Conservation (phyloP, 345 rosid genomes). For the Isatis tinctoria region DNA sequence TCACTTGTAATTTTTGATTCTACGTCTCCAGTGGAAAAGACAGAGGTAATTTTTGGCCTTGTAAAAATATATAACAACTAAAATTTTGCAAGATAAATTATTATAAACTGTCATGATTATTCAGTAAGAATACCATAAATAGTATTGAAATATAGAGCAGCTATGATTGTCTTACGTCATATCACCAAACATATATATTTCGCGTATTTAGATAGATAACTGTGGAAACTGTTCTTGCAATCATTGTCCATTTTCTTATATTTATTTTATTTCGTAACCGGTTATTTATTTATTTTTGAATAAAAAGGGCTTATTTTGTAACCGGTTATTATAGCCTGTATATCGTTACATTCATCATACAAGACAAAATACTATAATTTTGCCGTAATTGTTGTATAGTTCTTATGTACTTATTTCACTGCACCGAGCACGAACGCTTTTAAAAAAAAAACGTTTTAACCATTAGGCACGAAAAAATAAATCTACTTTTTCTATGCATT, state of each 20-base stretch:
- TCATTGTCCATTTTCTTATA: neutral
- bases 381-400: neutral
- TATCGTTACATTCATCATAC: neutral
- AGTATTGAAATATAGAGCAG: neutral
- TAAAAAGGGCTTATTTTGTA: too few species aligned
- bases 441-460: neutral
- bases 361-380: neutral
- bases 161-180: conserved; percentile 11
- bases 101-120: neutral
- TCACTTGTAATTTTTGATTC: too few species aligned
- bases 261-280: neutral
- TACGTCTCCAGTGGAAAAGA: too few species aligned
- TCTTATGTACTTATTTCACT: conserved; percentile 1
- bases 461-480: neutral
- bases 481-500: neutral
- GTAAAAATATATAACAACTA: too few species aligned
- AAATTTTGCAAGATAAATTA: neutral
- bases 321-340: neutral
- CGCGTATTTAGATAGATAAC: conserved; percentile 4
- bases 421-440: conserved; percentile 11
- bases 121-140: neutral
- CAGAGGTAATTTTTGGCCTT: too few species aligned
- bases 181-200: conserved; percentile 5
- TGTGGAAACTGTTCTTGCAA: neutral
- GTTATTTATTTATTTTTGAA: too few species aligned